Base-by-base conservation (phyloP, 1,284 basidiomycete genomes). In the Fomitopsis pinicola region DNA sequence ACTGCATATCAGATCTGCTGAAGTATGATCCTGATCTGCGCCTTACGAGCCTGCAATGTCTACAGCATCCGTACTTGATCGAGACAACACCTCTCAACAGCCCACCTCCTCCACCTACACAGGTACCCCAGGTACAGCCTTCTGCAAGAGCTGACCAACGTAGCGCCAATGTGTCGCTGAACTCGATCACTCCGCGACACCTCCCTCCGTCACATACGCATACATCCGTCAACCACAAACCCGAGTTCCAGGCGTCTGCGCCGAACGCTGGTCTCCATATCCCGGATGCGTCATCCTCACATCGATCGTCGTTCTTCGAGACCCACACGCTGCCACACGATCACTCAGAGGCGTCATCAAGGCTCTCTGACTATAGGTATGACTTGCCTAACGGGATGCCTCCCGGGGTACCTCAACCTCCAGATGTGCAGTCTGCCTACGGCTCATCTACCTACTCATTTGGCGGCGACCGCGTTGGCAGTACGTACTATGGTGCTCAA, bases 1-100 rank as follows among this genome's bases (percentile, higher is more conserved):
- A 98, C 68, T 97, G 95, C 75, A 97, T 99, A 70, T 84, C 88
- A 45, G 93, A 96, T 71, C 82, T 98, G 17, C 84, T 99, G 60
- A 91, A 89, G 68, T 99, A 97, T 76, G 94, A 99, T 71, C 97
- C 97, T 15, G 87, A 87, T 48, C 79, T 82, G 55, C 88, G 97
- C 40, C 79, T 97, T 58, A 97, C 94, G 5, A 92, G 94, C 63
- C 82, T 82, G 35, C 86, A 96, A 72, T 97, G 95, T 72, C 78
- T 98, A 60, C 82, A 93, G 42, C 96, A 98, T 75, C 82, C 87
- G 17, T 99, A 98, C 79, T 87, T 98, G 65, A 80, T 82, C 61
- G 89, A 91, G 74, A 87, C 79, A 63, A 84, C 74, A 75, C 89
- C 84, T 28, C 80, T 83, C 46, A 88, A 88, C 67, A 80, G 85